These are phyloP conservation scores for Suhomyces prunicola DNA, from an alignment of 805 yeast species.

Conservation along the genomic window DNA sequence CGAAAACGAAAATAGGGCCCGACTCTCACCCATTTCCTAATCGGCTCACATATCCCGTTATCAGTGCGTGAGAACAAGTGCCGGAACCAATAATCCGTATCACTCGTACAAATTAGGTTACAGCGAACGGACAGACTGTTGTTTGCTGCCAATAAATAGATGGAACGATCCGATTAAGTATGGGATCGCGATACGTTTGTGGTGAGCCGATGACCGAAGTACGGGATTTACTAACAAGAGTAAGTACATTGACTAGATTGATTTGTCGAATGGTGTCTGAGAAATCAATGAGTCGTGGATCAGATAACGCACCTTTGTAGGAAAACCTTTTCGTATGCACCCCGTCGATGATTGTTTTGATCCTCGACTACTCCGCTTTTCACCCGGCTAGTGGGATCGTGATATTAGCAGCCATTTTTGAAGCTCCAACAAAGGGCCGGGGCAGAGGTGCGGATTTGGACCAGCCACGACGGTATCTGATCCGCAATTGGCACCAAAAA, in stretches of 20 bases:
- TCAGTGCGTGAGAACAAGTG: neutral
- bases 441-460: neutral
- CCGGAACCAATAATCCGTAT: neutral
- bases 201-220: no score
- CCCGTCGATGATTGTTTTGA: no score
- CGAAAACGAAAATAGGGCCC: neutral
- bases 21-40: neutral
- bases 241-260: no score
- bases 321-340: no score
- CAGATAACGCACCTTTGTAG: no score
- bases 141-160: neutral
- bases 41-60: slow-evolving; percentile 2
- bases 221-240: no score
- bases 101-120: neutral
- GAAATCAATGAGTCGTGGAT: no score
- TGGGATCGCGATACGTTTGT: neutral
- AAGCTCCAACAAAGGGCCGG: slow-evolving; percentile 10
- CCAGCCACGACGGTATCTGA: slow-evolving; percentile 25
- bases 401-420: slow-evolving; percentile 32
- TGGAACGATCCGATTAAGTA: neutral
- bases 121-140: neutral
- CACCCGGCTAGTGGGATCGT: slow-evolving; percentile 28
- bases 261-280: no score
- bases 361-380: no score
- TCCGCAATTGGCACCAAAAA: slow-evolving; percentile 4